A percentile compares a stretch with the other conserved stretches of the same genome.
Evolutionary conservation across 2,329 filamentous ascomycete species (phyloP).

Genomic region (Nemania diffusa): DNA sequence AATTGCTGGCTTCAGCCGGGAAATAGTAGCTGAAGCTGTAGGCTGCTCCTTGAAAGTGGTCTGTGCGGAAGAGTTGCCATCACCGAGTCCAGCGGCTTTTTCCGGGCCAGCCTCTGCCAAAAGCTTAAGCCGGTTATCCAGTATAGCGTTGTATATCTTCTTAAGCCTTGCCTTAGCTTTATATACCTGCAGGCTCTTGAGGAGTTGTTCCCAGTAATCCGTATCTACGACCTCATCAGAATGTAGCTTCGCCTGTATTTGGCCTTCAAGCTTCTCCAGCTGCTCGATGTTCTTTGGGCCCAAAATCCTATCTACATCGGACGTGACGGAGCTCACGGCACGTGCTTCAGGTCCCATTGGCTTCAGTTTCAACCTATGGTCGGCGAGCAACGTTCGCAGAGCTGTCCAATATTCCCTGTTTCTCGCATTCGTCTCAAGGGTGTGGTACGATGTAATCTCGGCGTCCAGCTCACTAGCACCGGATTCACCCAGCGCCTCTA

Average conservation of each 20-base stretch:
- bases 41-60: conserved; percentile 46
- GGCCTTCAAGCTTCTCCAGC: conserved; percentile 84
- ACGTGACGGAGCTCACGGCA: conserved; percentile 82
- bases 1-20: conserved; percentile 36
- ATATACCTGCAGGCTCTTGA: conserved; percentile 86
- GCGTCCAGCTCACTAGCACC: conserved; percentile 81
- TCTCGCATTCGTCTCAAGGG: conserved; percentile 78
- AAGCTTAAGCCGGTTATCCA: conserved; percentile 73
- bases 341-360: conserved; percentile 72
- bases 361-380: conserved; percentile 74
- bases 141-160: conserved; percentile 79
- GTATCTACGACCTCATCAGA: conserved; percentile 94
- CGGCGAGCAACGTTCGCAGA: conserved; percentile 83
- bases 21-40: conserved; percentile 38
- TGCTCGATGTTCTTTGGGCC: conserved; percentile 87
- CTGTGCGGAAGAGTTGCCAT: conserved; percentile 53
- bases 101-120: conserved; percentile 74
- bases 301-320: conserved; percentile 89
- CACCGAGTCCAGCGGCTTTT: conserved; percentile 64
- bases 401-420: conserved; percentile 95
- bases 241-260: conserved; percentile 85
- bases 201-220: conserved; percentile 96
- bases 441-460: conserved; percentile 82
- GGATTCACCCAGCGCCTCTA: conserved; percentile 74
- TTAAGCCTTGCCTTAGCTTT: conserved; percentile 89